phyloP scores from a whole-genome alignment of 202 grass and related monocot species.

The Zoysia matrella region DNA sequence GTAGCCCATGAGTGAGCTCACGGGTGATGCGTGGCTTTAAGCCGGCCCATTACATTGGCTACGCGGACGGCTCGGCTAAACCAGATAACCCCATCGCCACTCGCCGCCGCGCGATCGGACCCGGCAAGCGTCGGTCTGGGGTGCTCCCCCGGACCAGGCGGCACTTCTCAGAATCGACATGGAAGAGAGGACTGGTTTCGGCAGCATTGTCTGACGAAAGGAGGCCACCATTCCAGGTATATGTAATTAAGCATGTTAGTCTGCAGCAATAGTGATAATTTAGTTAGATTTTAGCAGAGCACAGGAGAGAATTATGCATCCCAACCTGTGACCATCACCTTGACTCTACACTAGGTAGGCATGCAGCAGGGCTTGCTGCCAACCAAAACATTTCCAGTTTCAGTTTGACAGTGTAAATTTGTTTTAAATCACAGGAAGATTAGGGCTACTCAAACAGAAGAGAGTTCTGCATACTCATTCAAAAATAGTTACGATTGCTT shows the following conservation, averaged over 20 bases:
- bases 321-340: neutral
- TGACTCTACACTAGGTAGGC: neutral
- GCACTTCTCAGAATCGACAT: no score
- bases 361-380: neutral
- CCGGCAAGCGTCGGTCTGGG: no score
- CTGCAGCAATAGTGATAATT: constrained; percentile 2
- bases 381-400: neutral
- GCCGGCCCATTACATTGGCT: no score
- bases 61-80: neutral
- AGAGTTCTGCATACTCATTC: no score
- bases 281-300: neutral
- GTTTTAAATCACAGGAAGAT: no score
- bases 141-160: no score
- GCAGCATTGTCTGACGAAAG: no score
- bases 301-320: neutral
- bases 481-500: neutral
- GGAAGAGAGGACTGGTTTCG: no score
- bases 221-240: no score
- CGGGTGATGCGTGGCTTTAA: constrained; percentile 11
- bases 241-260: neutral
- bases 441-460: no score
- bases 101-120: no score
- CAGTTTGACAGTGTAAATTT: no score
- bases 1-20: constrained; percentile 27
- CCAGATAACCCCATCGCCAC: neutral